phyloP scores from a whole-genome alignment of 1,284 basidiomycete species.

The Marasmius sp. region DNA sequence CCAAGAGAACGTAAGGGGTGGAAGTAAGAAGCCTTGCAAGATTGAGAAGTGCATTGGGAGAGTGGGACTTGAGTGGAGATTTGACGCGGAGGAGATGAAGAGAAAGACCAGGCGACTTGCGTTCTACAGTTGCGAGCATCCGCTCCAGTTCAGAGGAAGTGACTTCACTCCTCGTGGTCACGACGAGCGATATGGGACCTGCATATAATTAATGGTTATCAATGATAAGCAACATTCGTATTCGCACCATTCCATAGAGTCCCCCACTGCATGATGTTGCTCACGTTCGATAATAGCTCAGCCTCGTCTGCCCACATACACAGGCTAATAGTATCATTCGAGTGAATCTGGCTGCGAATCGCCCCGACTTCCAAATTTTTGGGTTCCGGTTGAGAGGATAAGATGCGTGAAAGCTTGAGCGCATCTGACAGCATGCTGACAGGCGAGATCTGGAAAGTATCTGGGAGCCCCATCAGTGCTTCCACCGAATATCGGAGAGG shows the following conservation, averaged over 20 bases:
- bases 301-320: constrained; percentile 51
- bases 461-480: not conserved
- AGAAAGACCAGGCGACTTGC: constrained; percentile 32
- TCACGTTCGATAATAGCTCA: constrained; percentile 27
- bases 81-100: constrained; percentile 50
- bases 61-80: constrained; percentile 31
- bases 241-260: constrained; percentile 50
- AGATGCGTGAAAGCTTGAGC: constrained; percentile 27
- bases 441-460: constrained; percentile 16
- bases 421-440: constrained; percentile 20
- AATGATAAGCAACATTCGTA: constrained; percentile 24
- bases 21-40: constrained; percentile 59
- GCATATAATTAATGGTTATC: constrained; percentile 12
- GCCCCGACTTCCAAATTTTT: constrained; percentile 22
- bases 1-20: constrained; percentile 48
- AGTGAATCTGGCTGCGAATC: constrained; percentile 15
- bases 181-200: constrained; percentile 58
- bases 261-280: constrained; percentile 33
- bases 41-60: constrained; percentile 60
- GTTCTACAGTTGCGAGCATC: constrained; percentile 29
- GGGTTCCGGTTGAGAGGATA: constrained; percentile 20
- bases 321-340: constrained; percentile 35
- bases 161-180: constrained; percentile 39
- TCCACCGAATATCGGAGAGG: no score
- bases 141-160: constrained; percentile 24